Evolutionary conservation across 116 monocot species (phyloP).

Genomic region (Phalaenopsis hybrid): DNA sequence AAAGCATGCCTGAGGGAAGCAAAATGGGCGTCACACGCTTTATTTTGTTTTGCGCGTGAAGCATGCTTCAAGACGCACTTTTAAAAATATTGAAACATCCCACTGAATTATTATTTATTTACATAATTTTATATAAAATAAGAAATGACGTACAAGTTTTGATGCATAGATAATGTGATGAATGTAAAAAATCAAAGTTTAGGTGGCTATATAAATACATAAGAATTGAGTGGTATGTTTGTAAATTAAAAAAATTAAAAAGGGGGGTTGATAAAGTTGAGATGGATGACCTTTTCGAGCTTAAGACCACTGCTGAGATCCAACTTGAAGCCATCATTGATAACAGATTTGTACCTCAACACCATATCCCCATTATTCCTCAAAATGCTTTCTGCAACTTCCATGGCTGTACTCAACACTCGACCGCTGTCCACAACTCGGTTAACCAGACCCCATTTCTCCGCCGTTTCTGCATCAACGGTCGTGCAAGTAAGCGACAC

Average conservation of each 20-base stretch:
- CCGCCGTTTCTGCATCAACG: conserved; percentile 77
- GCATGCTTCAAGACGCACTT: too few species aligned
- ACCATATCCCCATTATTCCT: conserved; percentile 76
- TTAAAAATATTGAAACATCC: too few species aligned
- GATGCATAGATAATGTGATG: too few species aligned
- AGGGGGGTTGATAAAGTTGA: neutral
- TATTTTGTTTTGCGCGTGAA: too few species aligned
- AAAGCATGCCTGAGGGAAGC: too few species aligned
- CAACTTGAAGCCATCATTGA: conserved; percentile 81
- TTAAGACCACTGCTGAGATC: conserved; percentile 51
- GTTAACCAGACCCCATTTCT: conserved; percentile 89
- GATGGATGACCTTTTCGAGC: conserved; percentile 69
- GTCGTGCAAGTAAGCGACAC: conserved; percentile 60
- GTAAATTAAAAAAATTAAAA: neutral
- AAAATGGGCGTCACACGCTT: too few species aligned
- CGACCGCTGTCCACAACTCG: conserved; percentile 48
- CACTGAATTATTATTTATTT: too few species aligned
- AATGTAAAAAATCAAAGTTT: too few species aligned
- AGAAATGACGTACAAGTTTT: too few species aligned
- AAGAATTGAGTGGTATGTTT: too few species aligned
- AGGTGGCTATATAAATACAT: too few species aligned
- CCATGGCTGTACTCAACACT: conserved; percentile 66
- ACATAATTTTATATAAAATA: too few species aligned
- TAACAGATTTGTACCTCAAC: conserved; percentile 64
- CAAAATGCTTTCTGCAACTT: conserved; percentile 59